Conservation (phyloP, 345 rosid species). For the Triadica sebifera region DNA sequence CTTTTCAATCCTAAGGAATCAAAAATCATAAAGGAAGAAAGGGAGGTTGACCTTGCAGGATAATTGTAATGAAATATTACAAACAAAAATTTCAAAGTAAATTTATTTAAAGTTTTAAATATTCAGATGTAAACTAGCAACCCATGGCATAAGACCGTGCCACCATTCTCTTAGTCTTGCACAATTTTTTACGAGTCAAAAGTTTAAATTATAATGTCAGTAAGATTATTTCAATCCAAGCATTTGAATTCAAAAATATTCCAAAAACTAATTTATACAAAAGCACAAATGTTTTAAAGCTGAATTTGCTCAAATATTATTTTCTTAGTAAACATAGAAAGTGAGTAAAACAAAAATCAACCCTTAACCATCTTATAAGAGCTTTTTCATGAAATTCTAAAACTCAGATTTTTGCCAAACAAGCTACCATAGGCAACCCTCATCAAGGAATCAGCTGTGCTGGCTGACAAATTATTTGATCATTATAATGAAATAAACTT, state of each 20-base stretch:
- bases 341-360: background rate
- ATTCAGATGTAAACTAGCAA: background rate
- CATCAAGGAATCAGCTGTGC: background rate
- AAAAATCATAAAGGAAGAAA: too few species aligned
- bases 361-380: background rate
- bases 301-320: background rate
- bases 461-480: background rate
- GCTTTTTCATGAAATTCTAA: background rate
- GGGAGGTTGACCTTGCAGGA: too few species aligned
- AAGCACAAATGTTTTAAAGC: background rate
- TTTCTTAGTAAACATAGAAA: background rate
- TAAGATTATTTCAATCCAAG: background rate
- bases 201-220: background rate
- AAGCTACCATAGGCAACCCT: background rate
- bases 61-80: too few species aligned
- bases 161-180: background rate
- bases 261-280: background rate
- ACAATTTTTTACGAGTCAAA: background rate
- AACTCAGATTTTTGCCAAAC: background rate
- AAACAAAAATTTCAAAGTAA: too few species aligned
- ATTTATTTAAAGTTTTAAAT: too few species aligned
- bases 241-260: background rate
- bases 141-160: background rate
- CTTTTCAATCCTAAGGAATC: too few species aligned
- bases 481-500: background rate